A percentile compares a stretch with the other conserved stretches of the same genome.
Conservation (phyloP, 2,329 filamentous ascomycete species). For the Exserohilum rostratum region DNA sequence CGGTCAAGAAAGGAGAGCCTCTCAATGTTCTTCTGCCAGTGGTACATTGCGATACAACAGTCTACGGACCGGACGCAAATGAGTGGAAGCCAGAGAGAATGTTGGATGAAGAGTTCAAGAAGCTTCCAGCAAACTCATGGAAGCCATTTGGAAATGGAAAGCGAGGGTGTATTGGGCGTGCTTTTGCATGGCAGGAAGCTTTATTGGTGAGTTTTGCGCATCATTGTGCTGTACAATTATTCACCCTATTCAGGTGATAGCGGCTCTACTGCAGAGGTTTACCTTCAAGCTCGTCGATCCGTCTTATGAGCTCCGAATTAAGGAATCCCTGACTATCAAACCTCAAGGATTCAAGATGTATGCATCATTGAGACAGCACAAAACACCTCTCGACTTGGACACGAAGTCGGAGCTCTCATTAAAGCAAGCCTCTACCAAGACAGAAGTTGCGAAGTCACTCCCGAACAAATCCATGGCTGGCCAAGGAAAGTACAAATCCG, state of each 20-base stretch:
- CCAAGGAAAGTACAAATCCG: conserved; percentile 16
- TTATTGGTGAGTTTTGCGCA: neutral
- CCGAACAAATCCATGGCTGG: neutral
- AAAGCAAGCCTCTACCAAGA: neutral
- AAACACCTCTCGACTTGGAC: neutral
- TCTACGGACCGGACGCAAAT: conserved; percentile 24
- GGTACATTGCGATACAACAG: conserved; percentile 26
- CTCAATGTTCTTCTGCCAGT: neutral
- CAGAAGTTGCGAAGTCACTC: neutral
- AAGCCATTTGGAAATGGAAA: conserved; percentile 30
- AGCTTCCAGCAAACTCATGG: conserved; percentile 11
- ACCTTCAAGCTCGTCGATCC: conserved; percentile 43
- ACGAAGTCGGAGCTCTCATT: neutral
- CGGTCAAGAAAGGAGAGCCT: neutral
- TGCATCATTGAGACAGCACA: conserved; percentile 11
- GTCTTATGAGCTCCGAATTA: conserved; percentile 44
- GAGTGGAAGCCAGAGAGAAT: conserved; percentile 28
- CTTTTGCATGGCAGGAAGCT: conserved; percentile 31
- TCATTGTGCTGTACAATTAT: neutral
- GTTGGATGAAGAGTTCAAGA: conserved; percentile 21
- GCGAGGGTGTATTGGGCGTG: conserved; percentile 28
- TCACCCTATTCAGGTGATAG: neutral
- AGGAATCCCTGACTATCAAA: conserved; percentile 49
- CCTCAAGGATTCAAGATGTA: conserved; percentile 42
- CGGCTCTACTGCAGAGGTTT: conserved; percentile 24